These are phyloP conservation scores for Corymbia maculata DNA, from an alignment of 345 rosid genomes.

Conservation along the genomic window DNA sequence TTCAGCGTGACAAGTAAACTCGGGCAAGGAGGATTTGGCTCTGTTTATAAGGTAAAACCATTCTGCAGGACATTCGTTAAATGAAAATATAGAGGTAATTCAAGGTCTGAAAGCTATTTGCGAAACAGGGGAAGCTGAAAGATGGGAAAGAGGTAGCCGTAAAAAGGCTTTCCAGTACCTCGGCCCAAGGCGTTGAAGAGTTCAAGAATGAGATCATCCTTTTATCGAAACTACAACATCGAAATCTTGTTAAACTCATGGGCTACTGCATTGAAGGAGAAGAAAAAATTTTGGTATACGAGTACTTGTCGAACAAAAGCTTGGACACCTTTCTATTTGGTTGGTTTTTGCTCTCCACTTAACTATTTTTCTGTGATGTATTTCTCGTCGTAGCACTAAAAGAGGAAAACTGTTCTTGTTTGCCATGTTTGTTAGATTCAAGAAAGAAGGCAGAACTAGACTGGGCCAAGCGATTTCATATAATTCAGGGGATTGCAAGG, in stretches of 20 bases:
- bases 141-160: not conserved
- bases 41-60: not conserved
- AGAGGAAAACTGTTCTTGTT: conserved; percentile 1
- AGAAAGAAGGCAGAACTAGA: not conserved
- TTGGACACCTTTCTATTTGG: conserved; percentile 1
- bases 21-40: conserved; percentile 1
- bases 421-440: not conserved
- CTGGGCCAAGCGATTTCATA: conserved; percentile 15
- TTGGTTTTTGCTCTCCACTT: not conserved
- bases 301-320: conserved; percentile 3
- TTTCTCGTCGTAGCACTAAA: conserved; percentile 10
- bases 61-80: not conserved
- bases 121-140: not conserved
- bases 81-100: not conserved
- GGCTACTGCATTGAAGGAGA: conserved; percentile 54
- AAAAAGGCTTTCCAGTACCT: not conserved
- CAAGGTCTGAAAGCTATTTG: not conserved
- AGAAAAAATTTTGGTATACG: conserved; percentile 50
- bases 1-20: not conserved
- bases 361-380: not conserved
- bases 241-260: conserved; percentile 47
- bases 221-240: not conserved
- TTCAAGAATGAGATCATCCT: not conserved
- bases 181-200: not conserved
- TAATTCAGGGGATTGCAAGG: conserved; percentile 22